Conservation (phyloP, 495 filamentous ascomycete species). For the Podospora appendiculata region DNA sequence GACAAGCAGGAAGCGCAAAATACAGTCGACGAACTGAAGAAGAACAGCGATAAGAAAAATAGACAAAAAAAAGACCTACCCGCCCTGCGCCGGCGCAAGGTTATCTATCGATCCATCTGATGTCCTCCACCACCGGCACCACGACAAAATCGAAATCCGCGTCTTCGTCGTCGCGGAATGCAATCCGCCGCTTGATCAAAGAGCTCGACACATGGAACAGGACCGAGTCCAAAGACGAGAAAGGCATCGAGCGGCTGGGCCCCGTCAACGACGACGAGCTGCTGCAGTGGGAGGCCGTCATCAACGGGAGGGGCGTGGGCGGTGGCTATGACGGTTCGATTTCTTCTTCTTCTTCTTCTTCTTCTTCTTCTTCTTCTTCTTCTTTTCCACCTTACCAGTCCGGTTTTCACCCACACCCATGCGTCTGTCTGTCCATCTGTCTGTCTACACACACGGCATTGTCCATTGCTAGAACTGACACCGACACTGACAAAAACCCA, state of each 20-base stretch:
- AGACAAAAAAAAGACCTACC: too few relatives aligned
- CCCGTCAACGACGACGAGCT: slow-evolving; percentile 64
- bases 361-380: background rate
- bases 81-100: too few relatives aligned
- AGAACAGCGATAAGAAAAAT: too few relatives aligned
- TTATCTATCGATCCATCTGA: too few relatives aligned
- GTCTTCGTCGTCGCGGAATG: slow-evolving; percentile 15
- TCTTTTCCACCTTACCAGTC: background rate
- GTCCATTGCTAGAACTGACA: background rate
- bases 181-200: slow-evolving; percentile 33
- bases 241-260: slow-evolving; percentile 51
- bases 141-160: background rate
- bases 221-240: slow-evolving; percentile 27
- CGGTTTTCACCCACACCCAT: too few relatives aligned
- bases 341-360: background rate
- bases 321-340: slow-evolving; percentile 62
- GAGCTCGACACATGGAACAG: slow-evolving; percentile 34
- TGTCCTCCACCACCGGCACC: background rate
- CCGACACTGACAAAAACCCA: slow-evolving; percentile 19
- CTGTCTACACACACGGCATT: too few relatives aligned
- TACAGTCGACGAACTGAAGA: too few relatives aligned
- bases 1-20: too few relatives aligned
- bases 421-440: too few relatives aligned
- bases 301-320: slow-evolving; percentile 57
- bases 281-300: slow-evolving; percentile 68